Base-by-base conservation (phyloP, 768 basidiomycete species). In the Agaricus bisporus region DNA sequence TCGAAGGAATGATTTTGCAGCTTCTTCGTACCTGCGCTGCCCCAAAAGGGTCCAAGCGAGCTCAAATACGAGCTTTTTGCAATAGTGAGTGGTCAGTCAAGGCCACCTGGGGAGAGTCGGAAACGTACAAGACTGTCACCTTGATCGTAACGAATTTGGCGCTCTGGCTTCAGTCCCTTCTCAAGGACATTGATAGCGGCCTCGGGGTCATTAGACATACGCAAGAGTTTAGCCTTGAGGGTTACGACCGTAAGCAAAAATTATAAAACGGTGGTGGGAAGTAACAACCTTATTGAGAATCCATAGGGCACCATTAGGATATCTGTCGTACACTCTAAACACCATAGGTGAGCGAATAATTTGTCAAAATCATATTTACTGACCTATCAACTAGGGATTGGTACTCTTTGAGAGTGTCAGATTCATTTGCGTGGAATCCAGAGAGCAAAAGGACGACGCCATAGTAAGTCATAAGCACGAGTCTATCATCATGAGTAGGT, bases 381-480 rank as follows among this genome's bases (percentile, higher is more conserved):
- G 41, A 86, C 85, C 70, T 76, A 56, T 85, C 80, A 1, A 91
- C 80, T 32, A 91, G 80, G 0, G 73, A 74, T 22, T 70, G 70
- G 61, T 89, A 88, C 59, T 85, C 80, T 49, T 69, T 73, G 39
- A 90, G 59, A 7, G 86, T 82, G 41, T 78, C 76, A 38, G 71
- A 70, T 62, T 85, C 85, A 56, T 92, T 81, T 0, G 88, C 87
- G 62, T 88, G 88, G 59, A 82, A 92, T 1, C 89, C 89, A 5
- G 84, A 73, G 28, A 88, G 63, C 0, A 87, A 76, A 2, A 91
- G 73, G 4, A 90, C 79, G 48, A 83, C 76, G 25, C 88, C 85
- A 49, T 87, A 73, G 62, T 90, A 91, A 3, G 86, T 86, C 86
- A 92, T 91, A 7, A 92, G 67, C 0, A 86, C 79, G n/a, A 91